Evolutionary conservation across 441 rosid species (phyloP), one percentile per base, ranked within the genome.

Genomic region (Cnidoscolus chayamansa): DNA sequence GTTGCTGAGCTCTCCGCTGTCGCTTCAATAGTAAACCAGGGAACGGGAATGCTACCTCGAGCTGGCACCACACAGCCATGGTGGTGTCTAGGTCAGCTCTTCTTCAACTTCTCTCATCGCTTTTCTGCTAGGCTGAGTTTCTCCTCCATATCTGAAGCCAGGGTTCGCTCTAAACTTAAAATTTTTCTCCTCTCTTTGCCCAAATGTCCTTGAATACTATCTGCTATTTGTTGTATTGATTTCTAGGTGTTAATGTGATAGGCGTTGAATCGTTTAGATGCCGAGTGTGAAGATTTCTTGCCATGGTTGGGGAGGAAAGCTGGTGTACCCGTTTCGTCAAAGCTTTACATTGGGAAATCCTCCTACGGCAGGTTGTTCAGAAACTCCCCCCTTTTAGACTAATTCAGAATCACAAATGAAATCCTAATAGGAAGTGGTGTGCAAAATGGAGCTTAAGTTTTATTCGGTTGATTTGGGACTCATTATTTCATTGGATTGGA

Each of bases 301-400:
- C 91, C 90, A 2, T 93, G 98, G 97, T 73, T 93, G 81, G 91
- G 89, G 79, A 67, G 50, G 35, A 86, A 81, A 76, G 86, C 94
- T 69, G 91, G 92, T 71, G 76, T 65, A 10, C 77, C 82, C 74
- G 79, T 93, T 57, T 84, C 91, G 0, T 74, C 89, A 10, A 72
- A 77, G 65, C 89, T 91, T 63, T 83, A 87, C 8, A 84, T 93
- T 17, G 94, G 96, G 47, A 88, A 77, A 82, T 91, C 96, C 17
- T 62, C 62, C 7, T 74, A 80, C 57, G 94, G 97, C 75, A 88
- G 95, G 96, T 90, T 59, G 1, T 67, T 40, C n/a, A 49, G 6
- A 15, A 32, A 67, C 62, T 15, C 37, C 17, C 43, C n/a, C 7
- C 7, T 40, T 40, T 40, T 40, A 3, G 45, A 3, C 7, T 40